Conservation (phyloP, 371 early-diverging fungal species). For the Actinomucor elegans region DNA sequence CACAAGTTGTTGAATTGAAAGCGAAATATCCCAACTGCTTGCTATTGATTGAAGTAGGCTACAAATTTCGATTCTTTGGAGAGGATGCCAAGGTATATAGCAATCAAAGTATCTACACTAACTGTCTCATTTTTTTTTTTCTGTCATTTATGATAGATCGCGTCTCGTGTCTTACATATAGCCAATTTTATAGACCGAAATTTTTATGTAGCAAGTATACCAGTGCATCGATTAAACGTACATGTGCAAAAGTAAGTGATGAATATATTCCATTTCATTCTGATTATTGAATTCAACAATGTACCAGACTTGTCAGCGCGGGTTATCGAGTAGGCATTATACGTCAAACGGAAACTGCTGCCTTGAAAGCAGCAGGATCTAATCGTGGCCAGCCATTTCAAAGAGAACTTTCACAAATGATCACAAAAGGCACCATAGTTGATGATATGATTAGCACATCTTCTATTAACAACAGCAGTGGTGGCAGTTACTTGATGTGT, state of each 20-base stretch:
- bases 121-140: too few species aligned
- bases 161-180: constrained; percentile 71
- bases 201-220: constrained; percentile 81
- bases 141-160: too few species aligned
- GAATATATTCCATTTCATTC: too few species aligned
- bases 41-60: constrained; percentile 86
- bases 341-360: constrained; percentile 85
- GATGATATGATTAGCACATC: constrained; percentile 60
- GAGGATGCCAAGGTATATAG: constrained; percentile 60
- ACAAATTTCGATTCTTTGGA: constrained; percentile 86
- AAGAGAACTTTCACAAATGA: constrained; percentile 72
- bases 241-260: constrained; percentile 67
- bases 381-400: constrained; percentile 76
- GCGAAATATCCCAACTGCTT: constrained; percentile 67
- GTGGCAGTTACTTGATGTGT: constrained; percentile 54
- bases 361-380: constrained; percentile 76
- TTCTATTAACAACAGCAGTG: constrained; percentile 12
- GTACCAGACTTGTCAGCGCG: constrained; percentile 71
- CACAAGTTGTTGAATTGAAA: constrained; percentile 77
- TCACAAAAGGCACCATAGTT: constrained; percentile 79
- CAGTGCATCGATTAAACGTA: constrained; percentile 72
- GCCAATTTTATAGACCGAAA: constrained; percentile 76
- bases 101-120: neutral
- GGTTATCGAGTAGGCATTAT: constrained; percentile 88
- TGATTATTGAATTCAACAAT: neutral